Conservation (phyloP, 2,329 filamentous ascomycete genomes). For the Monosporascus sp. region DNA sequence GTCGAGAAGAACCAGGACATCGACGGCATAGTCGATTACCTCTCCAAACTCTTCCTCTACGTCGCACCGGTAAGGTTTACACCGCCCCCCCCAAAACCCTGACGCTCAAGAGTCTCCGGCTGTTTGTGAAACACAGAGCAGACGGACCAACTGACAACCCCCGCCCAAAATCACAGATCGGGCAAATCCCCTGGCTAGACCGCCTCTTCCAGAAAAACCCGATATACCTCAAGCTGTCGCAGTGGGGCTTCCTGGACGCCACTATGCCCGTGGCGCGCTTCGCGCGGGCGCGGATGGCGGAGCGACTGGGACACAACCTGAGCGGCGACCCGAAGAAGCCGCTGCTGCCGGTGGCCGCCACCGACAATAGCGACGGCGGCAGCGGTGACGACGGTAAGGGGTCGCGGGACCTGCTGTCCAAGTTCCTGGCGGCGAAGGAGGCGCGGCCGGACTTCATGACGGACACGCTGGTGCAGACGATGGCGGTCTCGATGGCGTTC, state of each 20-base stretch:
- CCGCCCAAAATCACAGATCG: conserved; percentile 41
- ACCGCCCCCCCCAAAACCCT: conserved; percentile 4
- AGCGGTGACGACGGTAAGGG: conserved; percentile 25
- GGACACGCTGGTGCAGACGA: conserved; percentile 62
- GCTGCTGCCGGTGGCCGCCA: conserved; percentile 29
- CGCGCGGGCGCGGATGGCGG: conserved; percentile 60
- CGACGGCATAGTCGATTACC: conserved; percentile 64
- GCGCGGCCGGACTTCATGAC: conserved; percentile 67
- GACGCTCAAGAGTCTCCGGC: too few species aligned
- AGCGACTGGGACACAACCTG: conserved; percentile 49
- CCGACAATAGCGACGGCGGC: conserved; percentile 19
- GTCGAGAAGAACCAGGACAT: conserved; percentile 70
- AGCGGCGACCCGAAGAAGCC: conserved; percentile 24
- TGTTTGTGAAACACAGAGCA: conserved; percentile 1
- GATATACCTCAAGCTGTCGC: conserved; percentile 61
- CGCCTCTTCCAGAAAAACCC: conserved; percentile 69
- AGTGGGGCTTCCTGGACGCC: conserved; percentile 60
- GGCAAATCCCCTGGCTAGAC: conserved; percentile 71
- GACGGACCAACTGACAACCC: neutral
- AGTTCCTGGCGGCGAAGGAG: conserved; percentile 65
- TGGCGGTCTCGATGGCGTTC: conserved; percentile 67
- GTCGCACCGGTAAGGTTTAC: conserved; percentile 55
- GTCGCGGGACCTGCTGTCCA: conserved; percentile 59
- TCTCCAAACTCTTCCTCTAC: conserved; percentile 62
- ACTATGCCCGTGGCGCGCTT: conserved; percentile 71